Conservation (phyloP, 768 basidiomycete genomes). For the Sarcomyxa edulis region DNA sequence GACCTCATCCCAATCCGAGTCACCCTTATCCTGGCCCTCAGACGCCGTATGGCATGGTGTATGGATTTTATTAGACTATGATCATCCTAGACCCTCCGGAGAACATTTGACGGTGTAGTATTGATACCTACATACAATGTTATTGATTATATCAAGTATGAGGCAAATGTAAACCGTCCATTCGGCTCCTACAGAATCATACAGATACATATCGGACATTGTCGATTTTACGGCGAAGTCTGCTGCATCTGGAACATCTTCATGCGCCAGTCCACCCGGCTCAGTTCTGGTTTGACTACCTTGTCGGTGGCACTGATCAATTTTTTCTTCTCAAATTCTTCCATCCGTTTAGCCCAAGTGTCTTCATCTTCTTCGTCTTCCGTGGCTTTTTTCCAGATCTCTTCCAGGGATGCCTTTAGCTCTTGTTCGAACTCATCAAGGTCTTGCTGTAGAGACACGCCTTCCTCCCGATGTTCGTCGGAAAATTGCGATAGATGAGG, state of each 20-base stretch:
- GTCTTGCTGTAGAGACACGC: slow-evolving; percentile 54
- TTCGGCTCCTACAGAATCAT: too few species aligned
- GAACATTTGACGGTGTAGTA: too few species aligned
- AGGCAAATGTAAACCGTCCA: too few species aligned
- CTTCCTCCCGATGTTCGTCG: slow-evolving; percentile 63
- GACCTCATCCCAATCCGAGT: too few species aligned
- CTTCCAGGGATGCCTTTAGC: slow-evolving; percentile 50
- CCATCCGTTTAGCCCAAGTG: slow-evolving; percentile 51
- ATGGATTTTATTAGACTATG: too few species aligned
- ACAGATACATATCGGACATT: too few species aligned
- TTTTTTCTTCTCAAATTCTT: slow-evolving; percentile 43
- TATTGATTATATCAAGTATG: too few species aligned
- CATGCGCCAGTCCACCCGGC: slow-evolving; percentile 36
- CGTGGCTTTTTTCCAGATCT: slow-evolving; percentile 55
- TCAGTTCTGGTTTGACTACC: slow-evolving; percentile 45
- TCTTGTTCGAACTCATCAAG: slow-evolving; percentile 53
- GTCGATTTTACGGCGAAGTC: too few species aligned
- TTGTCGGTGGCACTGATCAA: slow-evolving; percentile 45
- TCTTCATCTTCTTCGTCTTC: slow-evolving; percentile 23
- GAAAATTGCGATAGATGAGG: slow-evolving; percentile 76
- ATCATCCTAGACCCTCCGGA: too few species aligned
- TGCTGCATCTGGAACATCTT: slow-evolving; percentile 31
- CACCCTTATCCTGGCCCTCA: too few species aligned
- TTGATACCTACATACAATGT: too few species aligned
- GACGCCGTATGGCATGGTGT: too few species aligned